Percentiles rank a stretch among this genome's conserved stretches.
These are phyloP conservation scores for Voacanga thouarsii DNA, from an alignment of 257 asterid species.

Conservation along the genomic window DNA sequence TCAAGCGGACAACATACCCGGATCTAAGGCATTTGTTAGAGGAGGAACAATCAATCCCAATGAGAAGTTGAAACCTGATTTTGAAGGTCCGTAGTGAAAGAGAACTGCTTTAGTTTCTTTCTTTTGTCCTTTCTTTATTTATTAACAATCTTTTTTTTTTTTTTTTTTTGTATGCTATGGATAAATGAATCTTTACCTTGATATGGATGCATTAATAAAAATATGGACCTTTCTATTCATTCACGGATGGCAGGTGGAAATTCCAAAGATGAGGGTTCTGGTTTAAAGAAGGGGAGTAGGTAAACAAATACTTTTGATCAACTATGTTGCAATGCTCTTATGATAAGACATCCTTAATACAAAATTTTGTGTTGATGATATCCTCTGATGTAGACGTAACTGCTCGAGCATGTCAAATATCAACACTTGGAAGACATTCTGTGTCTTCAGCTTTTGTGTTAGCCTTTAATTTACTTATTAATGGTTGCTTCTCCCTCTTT, in stretches of 20 bases:
- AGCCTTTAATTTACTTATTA: not conserved
- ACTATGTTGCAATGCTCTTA: constrained; percentile 53
- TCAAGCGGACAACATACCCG: constrained; percentile 68
- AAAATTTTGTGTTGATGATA: constrained; percentile 31
- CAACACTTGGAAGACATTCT: constrained; percentile 18
- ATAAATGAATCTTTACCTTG: constrained; percentile 56
- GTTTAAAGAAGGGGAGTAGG: constrained; percentile 99
- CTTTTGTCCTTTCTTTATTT: constrained; percentile 4
- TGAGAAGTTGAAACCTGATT: constrained; percentile 56
- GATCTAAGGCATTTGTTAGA: constrained; percentile 83
- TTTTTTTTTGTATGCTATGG: constrained; percentile 35
- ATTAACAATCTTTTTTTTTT: constrained; percentile 2
- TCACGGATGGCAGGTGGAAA: constrained; percentile 99
- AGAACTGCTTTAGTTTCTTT: constrained; percentile 2
- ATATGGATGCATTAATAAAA: constrained; percentile 80
- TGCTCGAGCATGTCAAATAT: constrained; percentile 33
- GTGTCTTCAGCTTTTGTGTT: constrained; percentile 13
- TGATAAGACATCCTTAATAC: constrained; percentile 43
- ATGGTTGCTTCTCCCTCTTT: not conserved
- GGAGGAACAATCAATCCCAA: constrained; percentile 85
- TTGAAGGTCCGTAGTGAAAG: constrained; percentile 59
- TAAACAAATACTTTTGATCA: constrained; percentile 89
- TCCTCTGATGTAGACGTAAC: constrained; percentile 33
- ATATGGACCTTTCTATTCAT: constrained; percentile 94
- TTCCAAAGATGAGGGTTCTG: constrained; percentile 99